A percentile compares a stretch with the other conserved stretches of the same genome.
These are phyloP conservation scores for Terfezia claveryi DNA, from an alignment of 495 filamentous ascomycete species.

Conservation along the genomic window DNA sequence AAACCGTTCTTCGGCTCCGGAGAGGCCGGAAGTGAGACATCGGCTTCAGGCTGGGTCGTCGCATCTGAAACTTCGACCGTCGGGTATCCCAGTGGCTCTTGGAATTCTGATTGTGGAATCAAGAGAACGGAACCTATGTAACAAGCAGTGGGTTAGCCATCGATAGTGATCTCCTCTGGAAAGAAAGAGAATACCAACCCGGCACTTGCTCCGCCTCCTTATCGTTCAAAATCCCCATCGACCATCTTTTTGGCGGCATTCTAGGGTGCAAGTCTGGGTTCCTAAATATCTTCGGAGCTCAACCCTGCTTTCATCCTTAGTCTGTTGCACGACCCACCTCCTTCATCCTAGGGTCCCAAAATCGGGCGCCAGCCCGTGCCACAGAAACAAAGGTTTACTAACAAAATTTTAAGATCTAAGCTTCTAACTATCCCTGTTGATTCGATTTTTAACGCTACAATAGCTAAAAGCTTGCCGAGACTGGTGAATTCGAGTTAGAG, in stretches of 20 bases:
- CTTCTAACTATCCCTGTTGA: no score
- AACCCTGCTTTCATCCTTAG: no score
- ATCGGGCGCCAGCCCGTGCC: no score
- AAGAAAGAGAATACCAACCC: constrained; percentile 31
- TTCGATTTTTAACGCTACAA: no score
- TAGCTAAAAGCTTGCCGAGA: no score
- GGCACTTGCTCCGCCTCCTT: constrained; percentile 72
- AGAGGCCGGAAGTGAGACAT: constrained; percentile 14
- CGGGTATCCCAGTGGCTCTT: constrained; percentile 26
- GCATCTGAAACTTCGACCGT: constrained; percentile 10
- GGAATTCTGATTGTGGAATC: constrained; percentile 45
- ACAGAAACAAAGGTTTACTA: no score
- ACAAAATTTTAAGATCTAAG: no score
- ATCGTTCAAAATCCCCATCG: constrained; percentile 68
- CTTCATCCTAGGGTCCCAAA: no score
- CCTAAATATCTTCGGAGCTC: no score
- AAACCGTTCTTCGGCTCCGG: constrained; percentile 8
- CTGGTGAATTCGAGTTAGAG: no score
- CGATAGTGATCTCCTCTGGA: neutral
- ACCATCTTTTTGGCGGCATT: constrained; percentile 30
- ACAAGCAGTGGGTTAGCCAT: constrained; percentile 3
- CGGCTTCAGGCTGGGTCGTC: constrained; percentile 5
- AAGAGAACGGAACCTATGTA: constrained; percentile 54
- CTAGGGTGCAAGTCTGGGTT: neutral
- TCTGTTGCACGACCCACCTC: no score